Evolutionary conservation across 345 rosid genomes (phyloP).

Genomic region (Odontarrhena argentea): DNA sequence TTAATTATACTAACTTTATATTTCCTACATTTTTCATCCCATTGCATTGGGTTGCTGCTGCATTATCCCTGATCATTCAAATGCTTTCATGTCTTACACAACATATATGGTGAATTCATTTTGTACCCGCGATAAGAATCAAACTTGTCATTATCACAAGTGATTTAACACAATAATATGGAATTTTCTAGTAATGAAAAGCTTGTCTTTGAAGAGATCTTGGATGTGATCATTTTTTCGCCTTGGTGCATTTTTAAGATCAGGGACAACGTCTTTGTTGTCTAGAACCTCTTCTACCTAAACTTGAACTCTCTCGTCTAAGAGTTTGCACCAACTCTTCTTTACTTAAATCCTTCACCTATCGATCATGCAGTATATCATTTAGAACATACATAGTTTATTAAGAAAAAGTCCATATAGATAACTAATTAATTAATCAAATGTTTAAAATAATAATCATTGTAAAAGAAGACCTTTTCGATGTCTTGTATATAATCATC

Average conservation of each 20-base stretch:
- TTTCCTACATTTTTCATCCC: slow-evolving; percentile 69
- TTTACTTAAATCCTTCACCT: slow-evolving; percentile 70
- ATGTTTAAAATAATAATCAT: background rate
- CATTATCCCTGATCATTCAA: slow-evolving; percentile 64
- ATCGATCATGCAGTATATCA: background rate
- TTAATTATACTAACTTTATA: slow-evolving; percentile 47
- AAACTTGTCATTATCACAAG: background rate
- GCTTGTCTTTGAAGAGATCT: slow-evolving; percentile 17
- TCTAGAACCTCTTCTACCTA: slow-evolving; percentile 75
- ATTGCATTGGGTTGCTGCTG: slow-evolving; percentile 67
- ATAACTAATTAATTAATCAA: background rate
- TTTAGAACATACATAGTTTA: slow-evolving; percentile 3
- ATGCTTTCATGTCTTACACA: no score
- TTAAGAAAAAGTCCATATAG: no score
- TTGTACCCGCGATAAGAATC: background rate
- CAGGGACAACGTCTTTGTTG: slow-evolving; percentile 61
- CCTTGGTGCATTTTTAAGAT: slow-evolving; percentile 48
- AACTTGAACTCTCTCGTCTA: slow-evolving; percentile 82
- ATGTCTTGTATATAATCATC: slow-evolving; percentile 74
- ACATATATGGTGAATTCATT: background rate
- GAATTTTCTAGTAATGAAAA: background rate
- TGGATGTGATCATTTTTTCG: slow-evolving; percentile 1
- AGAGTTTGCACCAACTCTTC: slow-evolving; percentile 82
- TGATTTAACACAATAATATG: background rate
- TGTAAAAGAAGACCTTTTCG: slow-evolving; percentile 46